Percentiles rank a stretch among this genome's conserved stretches.
These are phyloP conservation scores for Pterocarpus macrocarpus DNA, from an alignment of 306 rosid genomes.

Conservation along the genomic window DNA sequence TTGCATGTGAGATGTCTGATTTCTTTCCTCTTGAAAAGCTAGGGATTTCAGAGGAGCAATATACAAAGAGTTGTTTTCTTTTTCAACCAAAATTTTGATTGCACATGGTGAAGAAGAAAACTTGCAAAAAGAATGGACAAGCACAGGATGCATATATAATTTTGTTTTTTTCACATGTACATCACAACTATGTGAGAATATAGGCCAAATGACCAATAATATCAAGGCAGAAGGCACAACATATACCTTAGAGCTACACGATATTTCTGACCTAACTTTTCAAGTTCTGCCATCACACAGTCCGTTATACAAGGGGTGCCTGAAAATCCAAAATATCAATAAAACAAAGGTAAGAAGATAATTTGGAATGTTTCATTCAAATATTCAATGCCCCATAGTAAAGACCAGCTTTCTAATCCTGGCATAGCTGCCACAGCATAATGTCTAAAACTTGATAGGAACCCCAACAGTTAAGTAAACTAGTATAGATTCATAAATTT, in stretches of 20 bases:
- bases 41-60: constrained; percentile 15
- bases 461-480: constrained; percentile 14
- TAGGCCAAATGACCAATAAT: constrained; percentile 5
- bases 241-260: constrained; percentile 90
- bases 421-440: constrained; percentile 5
- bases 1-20: not conserved
- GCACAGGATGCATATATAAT: not conserved
- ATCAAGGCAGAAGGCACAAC: constrained; percentile 7
- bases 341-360: not conserved
- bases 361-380: not conserved
- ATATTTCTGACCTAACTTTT: constrained; percentile 88
- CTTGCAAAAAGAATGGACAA: not conserved
- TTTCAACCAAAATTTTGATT: not conserved
- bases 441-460: not conserved
- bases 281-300: constrained; percentile 95
- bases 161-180: not conserved
- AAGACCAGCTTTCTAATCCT: not conserved
- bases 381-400: not conserved
- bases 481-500: constrained; percentile 1
- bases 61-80: not conserved
- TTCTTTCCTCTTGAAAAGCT: not conserved
- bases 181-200: constrained; percentile 28
- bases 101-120: constrained; percentile 15
- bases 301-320: constrained; percentile 98
- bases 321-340: constrained; percentile 45